A percentile compares a stretch with the other conserved stretches of the same genome.
phyloP scores from a whole-genome alignment of 129 eudicot genomes.

The Solidago caesia region DNA sequence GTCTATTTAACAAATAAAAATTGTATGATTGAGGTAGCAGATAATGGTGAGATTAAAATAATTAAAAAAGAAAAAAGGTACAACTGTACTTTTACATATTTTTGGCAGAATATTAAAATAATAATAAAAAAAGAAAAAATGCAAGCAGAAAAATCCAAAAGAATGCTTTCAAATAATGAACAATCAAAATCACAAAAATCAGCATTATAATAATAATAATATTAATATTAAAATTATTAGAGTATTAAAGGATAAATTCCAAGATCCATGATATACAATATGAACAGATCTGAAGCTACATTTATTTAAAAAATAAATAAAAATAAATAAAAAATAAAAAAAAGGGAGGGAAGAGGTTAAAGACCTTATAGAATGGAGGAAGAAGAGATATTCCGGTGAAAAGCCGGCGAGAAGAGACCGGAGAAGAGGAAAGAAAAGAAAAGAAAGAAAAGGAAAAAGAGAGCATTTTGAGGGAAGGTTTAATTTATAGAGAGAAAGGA shows the following conservation, averaged over 20 bases:
- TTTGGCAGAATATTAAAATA: background rate
- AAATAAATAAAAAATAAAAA: background rate
- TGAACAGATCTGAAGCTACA: conserved; percentile 41
- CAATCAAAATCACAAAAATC: too few relatives aligned
- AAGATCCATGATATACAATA: too few relatives aligned
- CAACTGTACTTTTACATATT: too few relatives aligned
- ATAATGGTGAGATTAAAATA: too few relatives aligned
- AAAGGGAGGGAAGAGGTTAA: conserved; percentile 13
- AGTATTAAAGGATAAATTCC: too few relatives aligned
- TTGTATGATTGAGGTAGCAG: too few relatives aligned
- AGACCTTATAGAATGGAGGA: conserved; percentile 42
- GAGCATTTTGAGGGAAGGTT: conserved; percentile 27
- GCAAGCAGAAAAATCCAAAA: too few relatives aligned
- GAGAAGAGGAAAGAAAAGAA: conserved; percentile 16
- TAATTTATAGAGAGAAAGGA: conserved; percentile 31
- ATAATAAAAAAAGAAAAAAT: background rate
- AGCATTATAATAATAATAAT: too few relatives aligned
- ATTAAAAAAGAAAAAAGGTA: too few relatives aligned
- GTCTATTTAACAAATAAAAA: too few relatives aligned
- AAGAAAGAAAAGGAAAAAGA: conserved; percentile 43
- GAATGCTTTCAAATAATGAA: too few relatives aligned
- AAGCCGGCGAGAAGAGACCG: conserved; percentile 21
- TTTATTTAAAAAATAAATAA: background rate
- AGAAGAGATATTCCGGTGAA: conserved; percentile 4
- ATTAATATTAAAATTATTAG: too few relatives aligned